Evolutionary conservation across 129 eudicot species (phyloP), one percentile per base, ranked within the genome.

Genomic region (Gnaphalium uliginosum): DNA sequence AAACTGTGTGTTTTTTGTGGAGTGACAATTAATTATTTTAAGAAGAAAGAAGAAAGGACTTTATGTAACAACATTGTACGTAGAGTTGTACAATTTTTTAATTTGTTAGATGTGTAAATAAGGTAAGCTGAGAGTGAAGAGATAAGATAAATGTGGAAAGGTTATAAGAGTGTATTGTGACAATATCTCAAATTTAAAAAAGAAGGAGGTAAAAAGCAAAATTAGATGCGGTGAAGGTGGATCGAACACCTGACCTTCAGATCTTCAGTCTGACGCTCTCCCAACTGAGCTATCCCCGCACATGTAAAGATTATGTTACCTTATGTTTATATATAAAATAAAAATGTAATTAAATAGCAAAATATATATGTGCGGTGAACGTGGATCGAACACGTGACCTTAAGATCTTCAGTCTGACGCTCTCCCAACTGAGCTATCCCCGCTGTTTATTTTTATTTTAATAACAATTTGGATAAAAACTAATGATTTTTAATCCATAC

Each of bases 231-330:
- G 92, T 91, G 97, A 89, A 81, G 82, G 92, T 85, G 93, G 96
- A 89, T 89, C 93, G 93, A 89, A 87, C 91, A 92, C 96, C 82
- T 79, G 96, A 88, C 90, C 94, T 89, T 84, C 87, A 86, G 96
- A 87, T 88, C 93, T 89, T 87, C 89, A 86, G 92, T 87, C 96
- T 83, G 90, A 81, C 96, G 96, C 98, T 88, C 98, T 90, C 96
- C 98, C 96, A 93, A 90, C 98, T 90, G 97, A 90, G 96, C 97
- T 90, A 90, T 93, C 97, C 96, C 96, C 92, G 96, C n/a, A 2
- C 32, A 29, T 29, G 4, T 29, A 2, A 29, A 4, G 2, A 2
- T 29, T 29, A 0, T 29, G 32, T 29, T 29, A n/a, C n/a, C n/a
- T n/a, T n/a, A n/a, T n/a, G n/a, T n/a, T n/a, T n/a, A n/a, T n/a